These are phyloP conservation scores for Penicillium olsonii DNA, from an alignment of 2,329 filamentous ascomycete species.

Conservation along the genomic window DNA sequence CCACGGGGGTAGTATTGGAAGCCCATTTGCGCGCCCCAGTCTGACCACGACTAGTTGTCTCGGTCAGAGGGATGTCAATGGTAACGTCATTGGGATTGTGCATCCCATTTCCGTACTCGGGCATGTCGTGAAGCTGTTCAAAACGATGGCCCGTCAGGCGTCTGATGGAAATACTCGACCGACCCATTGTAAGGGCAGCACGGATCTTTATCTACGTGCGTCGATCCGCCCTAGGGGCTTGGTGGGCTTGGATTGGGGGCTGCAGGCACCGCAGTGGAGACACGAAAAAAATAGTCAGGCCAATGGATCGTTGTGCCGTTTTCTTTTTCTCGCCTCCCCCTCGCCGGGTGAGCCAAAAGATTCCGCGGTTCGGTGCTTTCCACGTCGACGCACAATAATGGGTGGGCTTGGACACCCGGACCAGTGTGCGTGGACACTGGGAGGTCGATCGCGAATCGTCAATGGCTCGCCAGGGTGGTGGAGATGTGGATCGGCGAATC, in stretches of 20 bases:
- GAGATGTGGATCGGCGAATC: constrained; percentile 12
- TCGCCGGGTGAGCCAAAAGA: background rate
- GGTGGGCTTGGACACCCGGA: constrained; percentile 1
- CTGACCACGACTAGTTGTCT: constrained; percentile 52
- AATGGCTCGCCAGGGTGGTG: constrained; percentile 6
- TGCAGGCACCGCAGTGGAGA: background rate
- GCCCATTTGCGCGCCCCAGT: constrained; percentile 46
- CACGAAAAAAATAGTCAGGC: constrained; percentile 4
- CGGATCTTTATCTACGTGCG: constrained; percentile 8
- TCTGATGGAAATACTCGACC: constrained; percentile 40
- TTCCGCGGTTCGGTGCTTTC: background rate
- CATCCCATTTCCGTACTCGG: constrained; percentile 35
- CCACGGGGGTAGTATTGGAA: constrained; percentile 30
- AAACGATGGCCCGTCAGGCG: constrained; percentile 50
- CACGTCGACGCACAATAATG: background rate
- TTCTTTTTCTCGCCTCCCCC: constrained; percentile 4
- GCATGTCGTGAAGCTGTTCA: constrained; percentile 40
- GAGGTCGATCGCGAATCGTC: constrained; percentile 5
- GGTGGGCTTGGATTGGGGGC: background rate
- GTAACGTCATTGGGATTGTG: constrained; percentile 57
- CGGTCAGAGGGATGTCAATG: constrained; percentile 63
- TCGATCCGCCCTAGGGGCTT: background rate
- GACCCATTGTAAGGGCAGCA: constrained; percentile 30
- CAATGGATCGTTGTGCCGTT: background rate
- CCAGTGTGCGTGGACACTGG: background rate